Base-by-base conservation (phyloP, 1,284 basidiomycete species). In the Ganoderma boninense region DNA sequence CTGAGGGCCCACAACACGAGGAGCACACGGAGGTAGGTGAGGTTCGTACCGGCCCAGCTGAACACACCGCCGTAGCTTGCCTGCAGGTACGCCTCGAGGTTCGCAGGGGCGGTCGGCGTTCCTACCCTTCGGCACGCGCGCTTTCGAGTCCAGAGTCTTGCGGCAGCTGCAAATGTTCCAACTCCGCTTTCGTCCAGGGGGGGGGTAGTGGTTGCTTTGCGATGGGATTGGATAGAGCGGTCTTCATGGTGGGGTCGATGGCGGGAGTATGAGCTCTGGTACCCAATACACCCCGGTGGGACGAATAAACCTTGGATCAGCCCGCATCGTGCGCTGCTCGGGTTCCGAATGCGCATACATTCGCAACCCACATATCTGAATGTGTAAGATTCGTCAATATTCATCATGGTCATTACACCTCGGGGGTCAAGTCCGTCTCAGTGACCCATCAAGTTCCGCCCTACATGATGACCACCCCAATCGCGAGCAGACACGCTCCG, bases 81-180 rank as follows among this genome's bases (percentile, higher is more conserved):
- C 66, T 83, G 81, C 67, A 80, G 73, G 75, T 81, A 83, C 49
- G 75, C 75, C 54, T 76, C 77, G 61, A 82, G 72, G 26, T 69
- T 74, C 14, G 1, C 86, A 87, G 75, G 84, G 85, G 6, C 88
- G 89, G 7, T 85, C 84, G 20, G 89, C 89, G 2, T 70, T 86
- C 40, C 69, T 89, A 10, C 89, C 89, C 11, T 89, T 90, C 77
- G 79, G 88, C 60, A 88, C 87, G 0, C 89, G 89, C 32, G 83
- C 85, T 4, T 81, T 91, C 18, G 87, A 87, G 5, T 81, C 81
- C 66, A 74, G 71, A 63, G 71, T 66, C 57, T 52, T 77, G 64
- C 76, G 76, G 69, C 76, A 75, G 4, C 54, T 77, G 76, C 76
- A 13, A 56, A 52, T 1, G 42, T 26, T 65, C 26, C 26, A 11